Evolutionary conservation across 2,329 filamentous ascomycete species (phyloP), one percentile per base, ranked within the genome.

Genomic region (Venturia carpophila): DNA sequence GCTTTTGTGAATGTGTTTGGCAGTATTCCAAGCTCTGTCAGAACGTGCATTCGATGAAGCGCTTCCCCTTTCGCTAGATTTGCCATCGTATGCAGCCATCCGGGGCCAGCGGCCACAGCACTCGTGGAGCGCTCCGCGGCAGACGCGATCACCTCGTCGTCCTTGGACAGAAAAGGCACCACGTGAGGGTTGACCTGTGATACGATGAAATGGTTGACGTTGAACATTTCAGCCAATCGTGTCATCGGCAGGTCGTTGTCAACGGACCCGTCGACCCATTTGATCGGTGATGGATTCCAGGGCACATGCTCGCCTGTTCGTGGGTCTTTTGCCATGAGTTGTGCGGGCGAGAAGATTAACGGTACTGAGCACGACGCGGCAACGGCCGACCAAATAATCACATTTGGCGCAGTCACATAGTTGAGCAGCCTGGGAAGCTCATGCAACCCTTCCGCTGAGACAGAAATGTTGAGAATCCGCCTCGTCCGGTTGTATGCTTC

Each of bases 191-290:
- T 97, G 62, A 97, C 92, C 74, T 97, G 93, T 0, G 92, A 96
- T 21, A 97, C 93, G 69, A 97, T 97, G 73, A 97, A 97, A 73
- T 97, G 93, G 72, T 97, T 97, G 73, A 97, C 92, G 72, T 97
- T 96, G 80, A 97, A 96, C 89, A 97, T 92, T 72, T 96, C 92
- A 0, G 92, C 87, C 19, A 97, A 80, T 1, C 91, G 85, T 24
- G 88, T 91, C 86, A 96, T 96, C 1, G 93, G 93, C 2, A 97
- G 80, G 74, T 97, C 93, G 67, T 94, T 94, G 73, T 97, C 92
- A 27, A 97, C 91, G 0, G 92, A 97, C 0, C 93, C 93, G 73
- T 97, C 93, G 63, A 97, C 96, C 84, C 91, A 97, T 68, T 86
- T 85, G 72, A 92, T 89, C 37, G 90, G 88, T 3, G 88, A 88